Evolutionary conservation across 805 yeast genomes (phyloP).

Genomic region (Suhomyces faveliae): DNA sequence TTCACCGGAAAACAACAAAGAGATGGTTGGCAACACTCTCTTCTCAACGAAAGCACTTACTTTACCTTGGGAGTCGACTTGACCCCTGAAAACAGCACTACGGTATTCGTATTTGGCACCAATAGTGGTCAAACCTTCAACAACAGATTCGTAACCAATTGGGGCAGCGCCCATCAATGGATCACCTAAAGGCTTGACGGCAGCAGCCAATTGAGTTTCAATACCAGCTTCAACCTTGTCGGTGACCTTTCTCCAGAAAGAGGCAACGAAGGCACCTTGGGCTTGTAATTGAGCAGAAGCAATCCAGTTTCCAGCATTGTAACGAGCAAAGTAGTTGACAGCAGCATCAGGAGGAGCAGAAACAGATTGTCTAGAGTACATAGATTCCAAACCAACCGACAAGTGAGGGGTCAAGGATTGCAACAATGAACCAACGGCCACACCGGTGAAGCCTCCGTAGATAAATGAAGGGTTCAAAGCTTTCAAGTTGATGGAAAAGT

Average conservation of each 20-base stretch:
- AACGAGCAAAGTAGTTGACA: conserved; percentile 85
- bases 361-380: conserved; percentile 72
- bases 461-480: conserved; percentile 83
- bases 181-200: conserved; percentile 70
- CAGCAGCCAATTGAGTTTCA: conserved; percentile 79
- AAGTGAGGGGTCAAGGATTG: conserved; percentile 84
- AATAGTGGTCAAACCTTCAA: conserved; percentile 88
- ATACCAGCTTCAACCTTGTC: conserved; percentile 94
- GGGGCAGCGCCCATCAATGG: conserved; percentile 73
- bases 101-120: conserved; percentile 99
- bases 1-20: conserved; percentile 87
- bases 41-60: conserved; percentile 89
- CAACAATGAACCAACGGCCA: conserved; percentile 84
- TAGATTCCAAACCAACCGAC: conserved; percentile 88
- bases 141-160: conserved; percentile 76
- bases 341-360: conserved; percentile 85
- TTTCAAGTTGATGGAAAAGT: conserved; percentile 86
- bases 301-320: conserved; percentile 85
- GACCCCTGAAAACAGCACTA: conserved; percentile 93
- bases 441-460: conserved; percentile 81
- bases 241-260: conserved; percentile 92
- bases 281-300: conserved; percentile 92
- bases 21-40: conserved; percentile 87
- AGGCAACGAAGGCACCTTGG: conserved; percentile 83
- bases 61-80: conserved; percentile 86